Evolutionary conservation across 257 asterid species (phyloP).

Genomic region (Galeopsis tetrahit): DNA sequence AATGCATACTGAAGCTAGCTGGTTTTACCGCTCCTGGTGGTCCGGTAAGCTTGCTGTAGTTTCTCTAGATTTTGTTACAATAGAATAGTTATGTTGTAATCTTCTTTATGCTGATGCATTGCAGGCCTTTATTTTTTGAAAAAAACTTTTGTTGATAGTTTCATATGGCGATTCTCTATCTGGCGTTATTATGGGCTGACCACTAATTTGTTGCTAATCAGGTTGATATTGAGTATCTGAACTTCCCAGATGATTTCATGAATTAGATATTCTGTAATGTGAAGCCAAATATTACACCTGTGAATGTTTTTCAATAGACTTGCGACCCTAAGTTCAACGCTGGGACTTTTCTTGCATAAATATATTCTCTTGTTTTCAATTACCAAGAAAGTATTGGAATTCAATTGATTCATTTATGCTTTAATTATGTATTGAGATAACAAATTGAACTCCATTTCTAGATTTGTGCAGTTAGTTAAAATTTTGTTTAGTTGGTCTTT

Average conservation of each 20-base stretch:
- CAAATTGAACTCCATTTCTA: neutral
- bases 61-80: constrained; percentile 22
- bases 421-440: neutral
- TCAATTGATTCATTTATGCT: neutral
- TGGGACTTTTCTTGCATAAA: neutral
- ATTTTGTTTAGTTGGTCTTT: neutral
- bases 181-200: neutral
- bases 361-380: neutral
- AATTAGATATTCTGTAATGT: neutral
- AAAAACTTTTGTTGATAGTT: constrained; percentile 5
- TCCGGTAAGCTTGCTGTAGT: constrained; percentile 62
- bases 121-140: neutral
- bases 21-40: constrained; percentile 85
- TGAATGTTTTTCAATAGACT: neutral
- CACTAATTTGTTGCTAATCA: neutral
- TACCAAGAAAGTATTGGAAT: neutral
- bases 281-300: neutral
- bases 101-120: neutral
- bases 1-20: constrained; percentile 78
- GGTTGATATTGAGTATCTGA: constrained; percentile 22
- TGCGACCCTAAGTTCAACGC: neutral
- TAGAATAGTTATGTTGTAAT: neutral
- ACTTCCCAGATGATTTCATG: constrained; percentile 8
- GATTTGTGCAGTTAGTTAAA: constrained; percentile 1
- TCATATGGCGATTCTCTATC: constrained; percentile 8